Evolutionary conservation across 495 filamentous ascomycete species (phyloP).

Genomic region (Aspergillus diversus): DNA sequence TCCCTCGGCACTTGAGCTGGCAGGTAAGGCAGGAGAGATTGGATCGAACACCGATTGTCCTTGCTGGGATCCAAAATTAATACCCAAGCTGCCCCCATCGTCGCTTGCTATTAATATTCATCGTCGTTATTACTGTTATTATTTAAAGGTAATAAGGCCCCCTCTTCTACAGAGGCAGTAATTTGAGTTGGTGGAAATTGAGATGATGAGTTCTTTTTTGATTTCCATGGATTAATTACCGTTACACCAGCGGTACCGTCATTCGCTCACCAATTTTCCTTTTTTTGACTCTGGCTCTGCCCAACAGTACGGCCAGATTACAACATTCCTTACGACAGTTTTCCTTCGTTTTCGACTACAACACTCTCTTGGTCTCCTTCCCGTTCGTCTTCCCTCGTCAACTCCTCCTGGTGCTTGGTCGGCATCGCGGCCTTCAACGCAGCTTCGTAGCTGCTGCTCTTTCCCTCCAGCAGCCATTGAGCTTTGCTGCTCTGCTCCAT

Average conservation of each 20-base stretch:
- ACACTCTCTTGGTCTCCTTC: conserved; percentile 7
- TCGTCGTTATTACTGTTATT: neutral
- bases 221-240: conserved; percentile 9
- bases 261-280: neutral
- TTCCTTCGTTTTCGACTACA: neutral
- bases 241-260: conserved; percentile 5
- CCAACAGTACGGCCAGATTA: conserved; percentile 14
- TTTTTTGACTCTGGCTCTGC: neutral
- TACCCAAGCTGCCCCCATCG: neutral
- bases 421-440: conserved; percentile 11
- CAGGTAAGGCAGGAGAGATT: neutral
- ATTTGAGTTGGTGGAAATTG: neutral
- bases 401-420: conserved; percentile 3
- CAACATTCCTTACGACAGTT: conserved; percentile 9
- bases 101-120: neutral
- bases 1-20: neutral
- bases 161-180: neutral
- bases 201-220: neutral
- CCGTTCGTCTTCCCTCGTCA: neutral
- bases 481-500: conserved; percentile 24
- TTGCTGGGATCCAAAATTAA: conserved; percentile 1
- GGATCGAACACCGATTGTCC: neutral
- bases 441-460: conserved; percentile 4
- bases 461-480: conserved; percentile 23
- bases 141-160: neutral